Percentiles rank a stretch among this genome's conserved stretches.
phyloP scores from a whole-genome alignment of 1,139 yeast species.

The Saccharomycopsis phalli region DNA sequence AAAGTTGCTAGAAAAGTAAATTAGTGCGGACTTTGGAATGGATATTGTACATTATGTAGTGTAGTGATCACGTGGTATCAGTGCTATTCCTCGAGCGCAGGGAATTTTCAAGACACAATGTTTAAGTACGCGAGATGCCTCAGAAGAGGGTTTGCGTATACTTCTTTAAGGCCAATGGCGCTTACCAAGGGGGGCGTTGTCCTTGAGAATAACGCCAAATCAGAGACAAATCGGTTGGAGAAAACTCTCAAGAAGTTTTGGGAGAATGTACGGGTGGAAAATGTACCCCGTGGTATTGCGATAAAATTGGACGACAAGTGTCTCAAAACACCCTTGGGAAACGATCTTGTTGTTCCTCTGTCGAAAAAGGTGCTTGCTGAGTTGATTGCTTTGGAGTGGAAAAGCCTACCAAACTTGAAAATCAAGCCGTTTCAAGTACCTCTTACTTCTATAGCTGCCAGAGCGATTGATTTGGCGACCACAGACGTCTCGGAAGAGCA shows the following conservation, averaged over 20 bases:
- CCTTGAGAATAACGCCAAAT: slow-evolving; percentile 41
- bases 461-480: slow-evolving; percentile 62
- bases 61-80: too few relatives aligned
- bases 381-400: slow-evolving; percentile 84
- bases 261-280: slow-evolving; percentile 59
- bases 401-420: slow-evolving; percentile 56
- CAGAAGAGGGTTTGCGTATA: not conserved
- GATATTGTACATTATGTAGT: too few relatives aligned
- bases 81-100: too few relatives aligned
- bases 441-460: slow-evolving; percentile 73
- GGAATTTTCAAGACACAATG: too few relatives aligned
- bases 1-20: too few relatives aligned
- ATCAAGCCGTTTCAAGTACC: slow-evolving; percentile 79
- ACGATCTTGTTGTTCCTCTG: slow-evolving; percentile 55
- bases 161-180: not conserved
- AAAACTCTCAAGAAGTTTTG: slow-evolving; percentile 74
- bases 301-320: slow-evolving; percentile 69
- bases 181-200: slow-evolving; percentile 3
- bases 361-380: slow-evolving; percentile 58
- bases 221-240: slow-evolving; percentile 65
- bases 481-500: slow-evolving; percentile 24
- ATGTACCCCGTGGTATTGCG: slow-evolving; percentile 25
- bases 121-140: too few relatives aligned
- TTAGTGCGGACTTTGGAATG: too few relatives aligned
- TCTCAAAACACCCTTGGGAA: slow-evolving; percentile 78